A percentile compares a stretch with the other conserved stretches of the same genome.
These are phyloP conservation scores for Eucalyptus guilfoylei DNA, from an alignment of 345 rosid genomes.

Conservation along the genomic window DNA sequence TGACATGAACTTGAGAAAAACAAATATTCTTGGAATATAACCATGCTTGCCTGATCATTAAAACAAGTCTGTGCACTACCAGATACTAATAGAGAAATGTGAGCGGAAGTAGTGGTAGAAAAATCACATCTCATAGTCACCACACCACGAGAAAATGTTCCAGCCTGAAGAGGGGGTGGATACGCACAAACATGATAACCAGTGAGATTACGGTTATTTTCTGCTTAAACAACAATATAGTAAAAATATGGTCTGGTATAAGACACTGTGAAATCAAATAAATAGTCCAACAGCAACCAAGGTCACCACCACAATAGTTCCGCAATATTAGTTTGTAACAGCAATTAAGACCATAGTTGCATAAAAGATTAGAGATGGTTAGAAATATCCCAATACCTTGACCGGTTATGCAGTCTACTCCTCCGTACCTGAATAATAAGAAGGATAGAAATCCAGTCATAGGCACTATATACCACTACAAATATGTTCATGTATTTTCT, in stretches of 20 bases:
- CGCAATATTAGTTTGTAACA: not conserved
- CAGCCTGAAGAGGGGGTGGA: conserved; percentile 99
- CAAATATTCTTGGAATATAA: not conserved
- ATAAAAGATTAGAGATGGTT: not conserved
- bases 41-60: conserved; percentile 79
- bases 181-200: conserved; percentile 52
- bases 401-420: conserved; percentile 87
- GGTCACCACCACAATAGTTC: not conserved
- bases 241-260: not conserved
- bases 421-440: conserved; percentile 68
- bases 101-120: conserved; percentile 86
- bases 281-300: not conserved
- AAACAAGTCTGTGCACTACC: conserved; percentile 98
- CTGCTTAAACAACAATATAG: not conserved
- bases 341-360: not conserved
- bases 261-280: not conserved
- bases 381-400: conserved; percentile 47
- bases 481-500: not conserved
- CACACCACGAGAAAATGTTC: conserved; percentile 94
- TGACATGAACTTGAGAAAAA: not conserved
- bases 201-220: not conserved
- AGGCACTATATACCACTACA: not conserved
- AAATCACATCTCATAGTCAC: conserved; percentile 98
- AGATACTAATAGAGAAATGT: conserved; percentile 85
- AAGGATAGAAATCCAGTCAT: not conserved